Base-by-base conservation (phyloP, 1,139 yeast genomes). In the Sugiyamaella paludigena region DNA sequence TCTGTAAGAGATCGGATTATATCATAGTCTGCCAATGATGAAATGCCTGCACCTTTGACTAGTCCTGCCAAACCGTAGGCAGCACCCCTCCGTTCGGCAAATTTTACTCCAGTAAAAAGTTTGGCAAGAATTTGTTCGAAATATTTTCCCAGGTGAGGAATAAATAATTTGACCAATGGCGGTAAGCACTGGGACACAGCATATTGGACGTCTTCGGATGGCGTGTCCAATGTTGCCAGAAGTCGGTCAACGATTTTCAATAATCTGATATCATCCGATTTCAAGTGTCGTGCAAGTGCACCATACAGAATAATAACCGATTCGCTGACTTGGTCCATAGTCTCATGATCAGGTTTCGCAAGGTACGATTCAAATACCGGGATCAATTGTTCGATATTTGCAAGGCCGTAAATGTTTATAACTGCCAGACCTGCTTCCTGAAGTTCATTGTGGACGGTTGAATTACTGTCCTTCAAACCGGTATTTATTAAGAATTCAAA, bases 61-160 rank as follows among this genome's bases (percentile, higher is more conserved):
- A 92, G 70, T 54, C 98, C 98, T 8, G 98, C 87, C 58, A 92
- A 78, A 68, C 98, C 98, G 69, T 87, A 89, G 1, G 98, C 98
- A 1, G 96, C 94, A 62, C 98, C 99, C 58, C 92, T 79, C 65
- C 96, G 80, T 12, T 77, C 73, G 0, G 84, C 80, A 41, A 76
- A 67, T 2, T 74, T 68, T 16, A 74, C 71, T 7, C 77, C 75
- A 4, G 73, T 73, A 59, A 84, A 81, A 32, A 91, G 72, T 56
- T 77, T 80, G 3, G 73, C 77, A 61, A 87, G 77, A 47, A 89
- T 70, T 4, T 63, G 57, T 40, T 83, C 84, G 52, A 88, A 69
- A 56, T 84, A 80, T 0, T 69, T 66, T 36, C 75, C 75, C 33
- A 83, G 74, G 30, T 73, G 71, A 1, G 72, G 63, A 31, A 72